Conservation (phyloP, 257 asterid genomes). For the Solanum rostratum region DNA sequence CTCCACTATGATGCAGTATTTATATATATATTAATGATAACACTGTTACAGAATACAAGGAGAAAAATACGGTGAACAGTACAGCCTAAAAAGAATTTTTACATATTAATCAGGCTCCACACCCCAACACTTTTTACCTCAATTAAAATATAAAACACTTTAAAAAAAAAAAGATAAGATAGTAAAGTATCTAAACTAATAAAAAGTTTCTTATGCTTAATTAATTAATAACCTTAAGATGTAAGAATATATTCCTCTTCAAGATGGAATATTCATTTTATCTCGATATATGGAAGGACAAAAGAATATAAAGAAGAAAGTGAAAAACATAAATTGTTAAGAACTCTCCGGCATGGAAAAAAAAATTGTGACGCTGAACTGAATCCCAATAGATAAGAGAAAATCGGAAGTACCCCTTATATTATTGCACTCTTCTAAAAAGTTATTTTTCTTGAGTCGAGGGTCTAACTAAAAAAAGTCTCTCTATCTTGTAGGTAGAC, state of each 20-base stretch:
- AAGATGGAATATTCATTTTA: neutral
- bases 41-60: too few relatives aligned
- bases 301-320: neutral
- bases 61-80: too few relatives aligned
- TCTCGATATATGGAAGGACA: neutral
- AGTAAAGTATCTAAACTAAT: neutral
- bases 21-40: too few relatives aligned
- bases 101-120: too few relatives aligned
- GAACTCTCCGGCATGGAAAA: too few relatives aligned
- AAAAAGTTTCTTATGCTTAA: neutral
- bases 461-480: neutral
- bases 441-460: neutral
- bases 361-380: too few relatives aligned
- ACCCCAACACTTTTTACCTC: neutral
- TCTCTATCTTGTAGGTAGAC: too few relatives aligned
- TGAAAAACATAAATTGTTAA: too few relatives aligned
- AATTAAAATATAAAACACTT: neutral
- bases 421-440: neutral
- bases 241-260: neutral
- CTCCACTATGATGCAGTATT: too few relatives aligned
- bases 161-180: neutral
- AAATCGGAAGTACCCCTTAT: too few relatives aligned
- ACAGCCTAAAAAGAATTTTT: too few relatives aligned
- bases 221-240: neutral
- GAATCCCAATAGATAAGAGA: too few relatives aligned